Evolutionary conservation across 306 rosid genomes (phyloP).

Genomic region (Argentina anserina): DNA sequence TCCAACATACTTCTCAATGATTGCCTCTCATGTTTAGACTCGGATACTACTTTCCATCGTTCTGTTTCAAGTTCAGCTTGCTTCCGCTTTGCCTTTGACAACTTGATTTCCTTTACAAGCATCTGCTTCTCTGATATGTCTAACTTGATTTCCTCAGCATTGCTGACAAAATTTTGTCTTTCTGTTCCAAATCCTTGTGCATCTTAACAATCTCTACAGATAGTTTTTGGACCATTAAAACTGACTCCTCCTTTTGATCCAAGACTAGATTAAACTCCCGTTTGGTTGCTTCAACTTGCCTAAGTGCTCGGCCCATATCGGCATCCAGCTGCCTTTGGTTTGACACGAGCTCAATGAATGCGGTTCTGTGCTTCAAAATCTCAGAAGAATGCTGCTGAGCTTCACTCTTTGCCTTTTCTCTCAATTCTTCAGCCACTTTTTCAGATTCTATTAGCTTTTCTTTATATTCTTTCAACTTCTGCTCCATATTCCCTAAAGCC

Average conservation of each 20-base stretch:
- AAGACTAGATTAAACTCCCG: conserved; percentile 52
- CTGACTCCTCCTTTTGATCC: conserved; percentile 82
- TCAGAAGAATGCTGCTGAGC: conserved; percentile 78
- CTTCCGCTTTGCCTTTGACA: conserved; percentile 81
- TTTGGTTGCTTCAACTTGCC: conserved; percentile 65
- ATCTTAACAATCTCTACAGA: conserved; percentile 59
- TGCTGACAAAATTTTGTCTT: conserved; percentile 89
- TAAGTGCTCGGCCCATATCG: conserved; percentile 56
- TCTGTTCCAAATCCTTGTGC: conserved; percentile 88
- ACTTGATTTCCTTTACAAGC: conserved; percentile 77
- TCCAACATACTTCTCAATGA: conserved; percentile 71
- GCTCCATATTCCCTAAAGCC: conserved; percentile 50
- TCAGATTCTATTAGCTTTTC: conserved; percentile 54
- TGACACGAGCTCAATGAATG: conserved; percentile 84
- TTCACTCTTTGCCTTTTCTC: conserved; percentile 51
- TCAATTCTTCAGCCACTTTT: conserved; percentile 52
- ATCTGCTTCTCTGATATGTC: conserved; percentile 79
- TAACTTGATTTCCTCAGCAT: conserved; percentile 80
- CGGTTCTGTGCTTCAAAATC: conserved; percentile 86
- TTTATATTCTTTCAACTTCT: conserved; percentile 55
- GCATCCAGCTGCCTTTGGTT: conserved; percentile 89
- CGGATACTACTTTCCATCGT: conserved; percentile 74
- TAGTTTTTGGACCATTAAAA: conserved; percentile 62
- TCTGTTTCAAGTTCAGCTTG: conserved; percentile 84
- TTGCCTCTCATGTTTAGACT: conserved; percentile 72